Percentiles rank a stretch among this genome's conserved stretches.
Evolutionary conservation across 441 rosid genomes (phyloP).

Genomic region (Iberis amara): DNA sequence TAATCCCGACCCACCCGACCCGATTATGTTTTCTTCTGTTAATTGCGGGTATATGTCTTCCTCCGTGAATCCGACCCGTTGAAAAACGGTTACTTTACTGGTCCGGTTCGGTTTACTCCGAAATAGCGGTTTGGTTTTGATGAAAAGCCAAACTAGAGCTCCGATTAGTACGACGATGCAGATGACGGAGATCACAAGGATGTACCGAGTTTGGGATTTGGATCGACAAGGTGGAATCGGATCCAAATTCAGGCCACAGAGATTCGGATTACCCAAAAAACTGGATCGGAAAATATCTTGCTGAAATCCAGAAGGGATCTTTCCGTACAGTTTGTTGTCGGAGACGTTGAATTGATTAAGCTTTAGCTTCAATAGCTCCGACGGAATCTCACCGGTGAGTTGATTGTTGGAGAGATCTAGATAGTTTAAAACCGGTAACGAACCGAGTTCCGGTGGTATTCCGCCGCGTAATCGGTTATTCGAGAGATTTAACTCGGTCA

Average conservation of each 20-base stretch:
- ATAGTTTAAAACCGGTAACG: conserved; percentile 40
- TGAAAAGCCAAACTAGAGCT: conserved; percentile 37
- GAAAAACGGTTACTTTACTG: conserved; percentile 42
- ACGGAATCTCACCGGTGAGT: conserved; percentile 52
- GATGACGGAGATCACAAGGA: conserved; percentile 27
- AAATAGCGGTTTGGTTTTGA: conserved; percentile 31
- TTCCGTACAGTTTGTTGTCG: conserved; percentile 41
- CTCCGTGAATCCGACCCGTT: conserved; percentile 42
- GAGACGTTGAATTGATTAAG: conserved; percentile 58
- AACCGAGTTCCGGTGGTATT: conserved; percentile 55
- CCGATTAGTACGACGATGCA: conserved; percentile 33
- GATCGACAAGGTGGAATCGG: conserved; percentile 41
- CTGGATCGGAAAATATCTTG: conserved; percentile 27
- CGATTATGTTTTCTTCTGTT: conserved; percentile 46
- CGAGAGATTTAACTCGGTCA: conserved; percentile 48
- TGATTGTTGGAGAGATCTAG: conserved; percentile 59
- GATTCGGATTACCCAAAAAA: conserved; percentile 55
- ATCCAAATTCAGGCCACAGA: conserved; percentile 46
- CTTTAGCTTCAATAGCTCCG: conserved; percentile 39
- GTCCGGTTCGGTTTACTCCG: conserved; percentile 25
- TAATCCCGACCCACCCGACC: conserved; percentile 56
- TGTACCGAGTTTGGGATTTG: conserved; percentile 28
- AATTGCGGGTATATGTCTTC: conserved; percentile 42
- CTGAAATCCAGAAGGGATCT: conserved; percentile 46
- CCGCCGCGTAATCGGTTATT: conserved; percentile 44